Evolutionary conservation across 768 basidiomycete genomes (phyloP).

Genomic region (Gloeostereum incarnatum): DNA sequence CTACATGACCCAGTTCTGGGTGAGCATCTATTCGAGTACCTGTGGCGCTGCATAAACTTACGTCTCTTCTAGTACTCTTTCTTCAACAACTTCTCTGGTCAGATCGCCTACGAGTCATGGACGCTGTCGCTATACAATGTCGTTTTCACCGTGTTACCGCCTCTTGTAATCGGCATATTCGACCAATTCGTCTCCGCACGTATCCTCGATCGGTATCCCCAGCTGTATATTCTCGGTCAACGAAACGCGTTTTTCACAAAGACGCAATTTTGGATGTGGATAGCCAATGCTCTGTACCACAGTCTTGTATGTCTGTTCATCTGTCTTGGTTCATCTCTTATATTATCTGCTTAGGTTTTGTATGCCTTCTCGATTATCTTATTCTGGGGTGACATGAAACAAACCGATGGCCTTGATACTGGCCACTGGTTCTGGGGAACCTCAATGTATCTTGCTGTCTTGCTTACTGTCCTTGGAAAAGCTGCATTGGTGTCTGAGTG

Average conservation of each 20-base stretch:
- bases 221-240: conserved; percentile 91
- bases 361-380: conserved; percentile 84
- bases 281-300: conserved; percentile 84
- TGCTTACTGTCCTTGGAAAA: conserved; percentile 94
- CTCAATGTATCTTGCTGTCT: conserved; percentile 85
- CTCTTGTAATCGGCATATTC: conserved; percentile 95
- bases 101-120: conserved; percentile 98
- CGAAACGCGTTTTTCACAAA: conserved; percentile 89
- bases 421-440: conserved; percentile 99
- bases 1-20: conserved; percentile 99
- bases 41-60: background rate
- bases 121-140: conserved; percentile 96
- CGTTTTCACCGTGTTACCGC: conserved; percentile 91
- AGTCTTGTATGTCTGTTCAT: conserved; percentile 51
- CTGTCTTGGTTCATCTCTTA: background rate
- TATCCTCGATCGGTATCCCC: conserved; percentile 94
- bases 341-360: conserved; percentile 44
- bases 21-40: conserved; percentile 20
- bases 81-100: conserved; percentile 99
- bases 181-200: conserved; percentile 98
- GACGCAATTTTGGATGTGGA: conserved; percentile 89
- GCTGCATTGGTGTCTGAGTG: conserved; percentile 97
- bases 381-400: conserved; percentile 90
- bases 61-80: conserved; percentile 85
- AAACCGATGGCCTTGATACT: conserved; percentile 69